Percentiles rank a stretch among this genome's conserved stretches.
Evolutionary conservation across 2,329 filamentous ascomycete species (phyloP).

Genomic region (Podosphaera aphanis): DNA sequence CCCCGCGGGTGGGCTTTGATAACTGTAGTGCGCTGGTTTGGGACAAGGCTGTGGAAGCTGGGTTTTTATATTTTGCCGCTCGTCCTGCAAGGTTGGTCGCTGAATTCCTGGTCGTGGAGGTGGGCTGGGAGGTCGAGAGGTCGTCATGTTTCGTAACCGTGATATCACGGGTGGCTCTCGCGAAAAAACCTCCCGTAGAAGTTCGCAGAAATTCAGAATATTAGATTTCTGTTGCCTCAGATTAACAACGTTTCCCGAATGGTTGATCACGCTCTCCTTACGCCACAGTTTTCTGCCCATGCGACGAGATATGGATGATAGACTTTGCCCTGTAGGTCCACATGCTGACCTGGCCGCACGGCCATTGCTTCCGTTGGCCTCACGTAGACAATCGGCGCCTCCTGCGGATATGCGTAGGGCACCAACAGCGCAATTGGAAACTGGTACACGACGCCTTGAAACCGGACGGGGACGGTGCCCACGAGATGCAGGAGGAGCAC

Average conservation of each 20-base stretch:
- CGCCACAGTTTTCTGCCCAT: conserved; percentile 79
- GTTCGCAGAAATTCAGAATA: conserved; percentile 57
- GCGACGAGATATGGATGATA: conserved; percentile 90
- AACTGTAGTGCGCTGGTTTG: conserved; percentile 9
- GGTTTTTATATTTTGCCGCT: conserved; percentile 10
- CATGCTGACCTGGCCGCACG: conserved; percentile 79
- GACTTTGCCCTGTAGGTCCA: conserved; percentile 74
- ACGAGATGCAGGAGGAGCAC: conserved; percentile 67
- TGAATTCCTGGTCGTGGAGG: conserved; percentile 43
- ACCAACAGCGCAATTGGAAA: conserved; percentile 89
- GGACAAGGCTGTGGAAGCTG: conserved; percentile 16
- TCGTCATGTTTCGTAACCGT: conserved; percentile 31
- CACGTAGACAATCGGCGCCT: conserved; percentile 71
- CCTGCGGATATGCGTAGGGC: conserved; percentile 68
- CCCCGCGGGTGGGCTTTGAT: conserved; percentile 4
- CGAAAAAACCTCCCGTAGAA: conserved; percentile 69
- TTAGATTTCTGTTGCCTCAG: conserved; percentile 42
- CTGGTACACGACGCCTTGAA: conserved; percentile 69
- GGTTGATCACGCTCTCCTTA: conserved; percentile 23
- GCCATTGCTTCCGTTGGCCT: conserved; percentile 73
- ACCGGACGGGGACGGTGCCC: conserved; percentile 76
- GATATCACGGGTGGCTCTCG: conserved; percentile 85
- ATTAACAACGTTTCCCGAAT: not conserved
- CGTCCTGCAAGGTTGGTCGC: conserved; percentile 20
- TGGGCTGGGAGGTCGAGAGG: conserved; percentile 48